Base-by-base conservation (phyloP, 306 rosid genomes). In the Castanea sativa region DNA sequence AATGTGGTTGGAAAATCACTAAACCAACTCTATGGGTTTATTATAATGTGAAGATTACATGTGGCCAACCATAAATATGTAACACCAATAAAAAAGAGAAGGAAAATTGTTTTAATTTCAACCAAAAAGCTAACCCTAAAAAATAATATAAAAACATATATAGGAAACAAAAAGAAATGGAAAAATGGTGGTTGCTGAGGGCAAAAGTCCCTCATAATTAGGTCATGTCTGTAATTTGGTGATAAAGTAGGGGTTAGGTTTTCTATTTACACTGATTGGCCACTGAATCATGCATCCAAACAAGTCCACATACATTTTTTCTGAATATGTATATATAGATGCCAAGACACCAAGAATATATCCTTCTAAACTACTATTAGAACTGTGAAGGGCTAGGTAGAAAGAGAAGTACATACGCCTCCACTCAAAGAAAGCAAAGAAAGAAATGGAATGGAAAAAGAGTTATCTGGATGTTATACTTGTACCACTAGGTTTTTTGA, bases 401-500 rank as follows among this genome's bases (percentile, higher is more conserved):
- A 4, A 58, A 79, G 65, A 64, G 14, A 59, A 57, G 67, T 51
- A 21, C 4, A 29, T 27, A 29, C 15, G 69, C 69, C 10, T 25
- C 69, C 72, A 64, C 74, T 79, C 13, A 45, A 4, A 33, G 41
- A 55, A 16, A 77, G 69, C 13, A 38, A n/a, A 35, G 32, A 23
- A 3, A 59, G 52, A 78, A 6, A 92, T 88, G 93, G 98, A 86
- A 78, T 96, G 99, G 99, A 96, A 89, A 67, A 91, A 88, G 64
- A 88, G 92, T 82, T 91, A 93, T 78, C 84, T 96, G 88, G 99
- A 96, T 81, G 87, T 91, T 55, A 87, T 93, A 61, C 84, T 93
- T 63, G 99, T 95, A 11, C 98, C 98, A 0, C 78, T 93, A 55
- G 98, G 83, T 70, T 81, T 93, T 55, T 81, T 91, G 25, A 52